phyloP scores from a whole-genome alignment of 1,284 basidiomycete species.

The Cryptococcus sp. region DNA sequence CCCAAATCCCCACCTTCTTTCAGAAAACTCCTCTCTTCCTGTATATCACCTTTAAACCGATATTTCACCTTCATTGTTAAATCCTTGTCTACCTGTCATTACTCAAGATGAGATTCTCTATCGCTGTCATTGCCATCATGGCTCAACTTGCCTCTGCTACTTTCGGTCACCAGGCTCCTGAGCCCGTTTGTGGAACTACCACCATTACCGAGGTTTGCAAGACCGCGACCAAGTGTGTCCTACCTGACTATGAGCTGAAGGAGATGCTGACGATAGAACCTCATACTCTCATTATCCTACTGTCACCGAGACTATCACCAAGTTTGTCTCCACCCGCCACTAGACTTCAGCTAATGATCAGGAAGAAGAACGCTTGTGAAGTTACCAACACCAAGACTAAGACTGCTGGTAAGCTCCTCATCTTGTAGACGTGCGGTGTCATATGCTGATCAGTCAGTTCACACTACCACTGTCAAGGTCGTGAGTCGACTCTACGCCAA shows the following conservation, averaged over 20 bases:
- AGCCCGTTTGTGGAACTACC: slow-evolving; percentile 7
- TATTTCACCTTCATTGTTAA: background rate
- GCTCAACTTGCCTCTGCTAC: background rate
- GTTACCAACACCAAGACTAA: slow-evolving; percentile 1
- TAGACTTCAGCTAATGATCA: too few species aligned
- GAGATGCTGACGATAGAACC: slow-evolving; percentile 3
- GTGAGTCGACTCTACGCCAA: too few species aligned
- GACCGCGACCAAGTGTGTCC: slow-evolving; percentile 6
- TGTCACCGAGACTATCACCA: slow-evolving; percentile 3
- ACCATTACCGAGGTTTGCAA: slow-evolving; percentile 2
- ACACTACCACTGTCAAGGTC: too few species aligned
- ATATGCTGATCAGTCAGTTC: too few species aligned
- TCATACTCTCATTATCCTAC: slow-evolving; percentile 1
- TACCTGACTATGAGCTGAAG: slow-evolving; percentile 1
- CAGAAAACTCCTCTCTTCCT: too few species aligned
- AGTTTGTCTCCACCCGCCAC: too few species aligned
- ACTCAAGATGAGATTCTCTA: background rate
- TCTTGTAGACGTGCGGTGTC: background rate
- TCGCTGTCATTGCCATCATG: slow-evolving; percentile 1
- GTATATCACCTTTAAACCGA: too few species aligned
- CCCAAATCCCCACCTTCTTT: too few species aligned
- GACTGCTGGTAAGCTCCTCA: background rate
- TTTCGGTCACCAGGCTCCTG: background rate
- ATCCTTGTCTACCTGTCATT: too few species aligned
- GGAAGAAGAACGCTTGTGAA: slow-evolving; percentile 5